Percentiles rank a stretch among this genome's conserved stretches.
These are phyloP conservation scores for Fraxinus latifolia DNA, from an alignment of 305 asterid species.

Conservation along the genomic window DNA sequence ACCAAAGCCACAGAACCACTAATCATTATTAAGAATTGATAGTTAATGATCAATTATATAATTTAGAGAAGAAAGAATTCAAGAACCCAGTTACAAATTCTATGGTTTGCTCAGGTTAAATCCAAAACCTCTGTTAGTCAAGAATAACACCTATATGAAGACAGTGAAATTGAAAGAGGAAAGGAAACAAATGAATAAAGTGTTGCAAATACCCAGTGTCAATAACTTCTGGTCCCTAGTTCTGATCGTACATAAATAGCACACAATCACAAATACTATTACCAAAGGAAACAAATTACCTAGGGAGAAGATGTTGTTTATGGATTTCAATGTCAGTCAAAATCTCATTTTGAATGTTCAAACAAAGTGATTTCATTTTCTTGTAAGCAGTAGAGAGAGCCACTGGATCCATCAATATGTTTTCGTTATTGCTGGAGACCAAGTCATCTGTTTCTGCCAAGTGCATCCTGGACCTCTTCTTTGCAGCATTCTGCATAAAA, in stretches of 20 bases:
- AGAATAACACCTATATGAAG: not conserved
- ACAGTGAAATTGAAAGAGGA: not conserved
- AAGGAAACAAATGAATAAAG: not conserved
- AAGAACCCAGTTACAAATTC: too few species aligned
- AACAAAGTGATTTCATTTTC: slow-evolving; percentile 71
- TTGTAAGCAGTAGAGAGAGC: slow-evolving; percentile 77
- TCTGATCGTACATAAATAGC: not conserved
- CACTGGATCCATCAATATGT: slow-evolving; percentile 63
- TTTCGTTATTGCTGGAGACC: slow-evolving; percentile 56
- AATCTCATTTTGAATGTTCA: slow-evolving; percentile 64
- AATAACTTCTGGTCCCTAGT: not conserved
- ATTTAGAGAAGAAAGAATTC: not conserved
- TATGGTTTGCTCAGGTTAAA: not conserved
- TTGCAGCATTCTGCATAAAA: slow-evolving; percentile 69
- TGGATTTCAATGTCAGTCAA: slow-evolving; percentile 78
- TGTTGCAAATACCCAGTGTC: not conserved
- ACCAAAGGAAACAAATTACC: slow-evolving; percentile 39
- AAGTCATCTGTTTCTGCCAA: slow-evolving; percentile 84
- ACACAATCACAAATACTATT: not conserved
- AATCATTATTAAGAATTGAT: slow-evolving; percentile 15
- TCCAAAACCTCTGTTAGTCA: not conserved
- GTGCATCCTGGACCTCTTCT: slow-evolving; percentile 81
- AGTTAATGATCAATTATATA: not conserved
- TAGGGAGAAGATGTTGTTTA: slow-evolving; percentile 75
- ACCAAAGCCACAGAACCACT: slow-evolving; percentile 24